A percentile compares a stretch with the other conserved stretches of the same genome.
phyloP scores from a whole-genome alignment of 1,284 basidiomycete species.

The Sanghuangporus sanghuang region DNA sequence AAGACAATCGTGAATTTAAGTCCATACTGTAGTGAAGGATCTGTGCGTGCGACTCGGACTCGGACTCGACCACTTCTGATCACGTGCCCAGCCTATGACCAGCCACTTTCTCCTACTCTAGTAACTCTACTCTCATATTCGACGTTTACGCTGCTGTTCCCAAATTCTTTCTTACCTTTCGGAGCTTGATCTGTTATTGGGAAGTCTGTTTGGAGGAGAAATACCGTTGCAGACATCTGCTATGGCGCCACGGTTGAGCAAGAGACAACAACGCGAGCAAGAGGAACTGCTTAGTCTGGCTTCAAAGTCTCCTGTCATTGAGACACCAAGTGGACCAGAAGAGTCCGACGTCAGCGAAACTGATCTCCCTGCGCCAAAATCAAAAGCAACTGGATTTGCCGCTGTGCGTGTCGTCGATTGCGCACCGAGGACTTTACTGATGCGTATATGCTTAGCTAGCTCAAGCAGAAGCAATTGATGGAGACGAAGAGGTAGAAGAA shows the following conservation, averaged over 20 bases:
- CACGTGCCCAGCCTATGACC: too few relatives aligned
- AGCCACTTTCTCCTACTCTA: too few relatives aligned
- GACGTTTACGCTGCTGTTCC: too few relatives aligned
- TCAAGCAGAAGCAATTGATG: conserved; percentile 28
- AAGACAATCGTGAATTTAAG: too few relatives aligned
- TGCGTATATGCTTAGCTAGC: conserved; percentile 8
- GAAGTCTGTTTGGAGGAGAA: too few relatives aligned
- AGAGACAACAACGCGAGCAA: conserved; percentile 79
- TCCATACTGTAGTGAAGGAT: too few relatives aligned
- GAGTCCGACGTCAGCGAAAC: conserved; percentile 21
- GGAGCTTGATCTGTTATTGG: too few relatives aligned
- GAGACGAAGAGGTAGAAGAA: conserved; percentile 31
- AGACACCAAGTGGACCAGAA: conserved; percentile 26
- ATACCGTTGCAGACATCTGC: too few relatives aligned
- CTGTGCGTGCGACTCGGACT: too few relatives aligned
- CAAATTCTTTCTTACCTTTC: too few relatives aligned
- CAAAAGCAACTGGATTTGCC: conserved; percentile 43
- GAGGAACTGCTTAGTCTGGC: conserved; percentile 67
- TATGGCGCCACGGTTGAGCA: conserved; percentile 78
- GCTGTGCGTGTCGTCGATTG: conserved; percentile 39
- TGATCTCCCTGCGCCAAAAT: conserved; percentile 24
- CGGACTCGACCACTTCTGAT: too few relatives aligned
- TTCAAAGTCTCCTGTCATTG: conserved; percentile 22
- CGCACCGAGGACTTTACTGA: not conserved
- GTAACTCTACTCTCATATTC: too few relatives aligned